These are phyloP conservation scores for Globisporangium nodosum DNA, from an alignment of 352 stramenopile species.

Conservation along the genomic window DNA sequence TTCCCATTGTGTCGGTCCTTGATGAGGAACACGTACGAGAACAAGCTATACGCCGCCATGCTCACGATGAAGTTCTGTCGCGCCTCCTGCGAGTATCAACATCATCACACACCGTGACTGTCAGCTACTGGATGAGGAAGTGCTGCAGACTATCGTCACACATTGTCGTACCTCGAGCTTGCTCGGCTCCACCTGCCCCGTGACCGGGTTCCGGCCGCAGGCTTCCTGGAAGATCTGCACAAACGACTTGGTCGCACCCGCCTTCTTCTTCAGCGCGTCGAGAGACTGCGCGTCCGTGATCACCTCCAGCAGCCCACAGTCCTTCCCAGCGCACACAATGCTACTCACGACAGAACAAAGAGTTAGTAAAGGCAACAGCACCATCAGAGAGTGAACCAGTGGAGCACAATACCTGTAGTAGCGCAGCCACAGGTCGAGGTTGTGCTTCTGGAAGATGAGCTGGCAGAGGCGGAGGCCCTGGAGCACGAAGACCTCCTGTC, in stretches of 20 bases:
- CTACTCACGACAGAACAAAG: constrained; percentile 12
- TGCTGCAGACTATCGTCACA: neutral
- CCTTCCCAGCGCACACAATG: constrained; percentile 90
- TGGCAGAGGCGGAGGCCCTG: constrained; percentile 92
- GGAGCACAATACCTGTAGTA: constrained; percentile 69
- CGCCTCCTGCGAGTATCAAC: constrained; percentile 54
- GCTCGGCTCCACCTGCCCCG: constrained; percentile 28
- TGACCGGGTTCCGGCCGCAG: constrained; percentile 36
- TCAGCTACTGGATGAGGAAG: no score
- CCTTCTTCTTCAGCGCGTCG: constrained; percentile 94
- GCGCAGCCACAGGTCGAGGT: constrained; percentile 87
- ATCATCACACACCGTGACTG: neutral
- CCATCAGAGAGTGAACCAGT: neutral
- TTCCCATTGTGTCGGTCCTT: constrained; percentile 99
- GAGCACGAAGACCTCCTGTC: constrained; percentile 95
- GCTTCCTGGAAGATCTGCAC: constrained; percentile 46
- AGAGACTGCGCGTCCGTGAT: constrained; percentile 95
- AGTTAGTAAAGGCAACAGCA: neutral
- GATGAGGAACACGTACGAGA: constrained; percentile 95
- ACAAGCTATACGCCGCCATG: constrained; percentile 94
- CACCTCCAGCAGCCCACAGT: constrained; percentile 93
- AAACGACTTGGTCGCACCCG: constrained; percentile 22
- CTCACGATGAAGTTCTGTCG: constrained; percentile 93
- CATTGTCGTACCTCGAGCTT: constrained; percentile 26
- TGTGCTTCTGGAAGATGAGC: constrained; percentile 91